These are phyloP conservation scores for Sordariomycetes sp. DNA, from an alignment of 2,329 filamentous ascomycete species.

Conservation along the genomic window DNA sequence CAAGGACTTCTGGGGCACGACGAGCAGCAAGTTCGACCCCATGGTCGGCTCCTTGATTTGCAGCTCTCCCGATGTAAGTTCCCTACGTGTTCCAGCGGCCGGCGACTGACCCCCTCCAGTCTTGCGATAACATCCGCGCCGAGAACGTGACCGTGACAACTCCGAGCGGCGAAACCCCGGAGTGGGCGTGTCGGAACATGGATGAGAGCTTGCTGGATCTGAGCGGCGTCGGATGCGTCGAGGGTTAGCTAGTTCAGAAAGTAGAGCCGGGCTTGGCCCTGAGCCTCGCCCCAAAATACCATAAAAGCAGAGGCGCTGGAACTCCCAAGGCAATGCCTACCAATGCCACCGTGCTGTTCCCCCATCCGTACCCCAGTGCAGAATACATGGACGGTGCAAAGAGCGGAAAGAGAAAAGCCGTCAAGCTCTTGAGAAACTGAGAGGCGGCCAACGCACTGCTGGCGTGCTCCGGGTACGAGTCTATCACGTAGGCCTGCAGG, in stretches of 20 bases:
- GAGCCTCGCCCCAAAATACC: slow-evolving; percentile 22
- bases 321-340: slow-evolving; percentile 22
- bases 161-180: too few relatives aligned
- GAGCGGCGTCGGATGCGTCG: too few relatives aligned
- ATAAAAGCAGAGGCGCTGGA: slow-evolving; percentile 28
- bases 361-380: slow-evolving; percentile 22
- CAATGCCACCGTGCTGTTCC: slow-evolving; percentile 24
- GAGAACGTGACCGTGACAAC: too few relatives aligned
- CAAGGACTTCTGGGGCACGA: slow-evolving; percentile 17
- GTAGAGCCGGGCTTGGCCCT: slow-evolving; percentile 3
- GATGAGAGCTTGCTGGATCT: too few relatives aligned
- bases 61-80: too few relatives aligned
- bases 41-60: too few relatives aligned
- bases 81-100: too few relatives aligned
- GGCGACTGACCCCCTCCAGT: too few relatives aligned
- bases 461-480: slow-evolving; percentile 35
- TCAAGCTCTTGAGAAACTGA: slow-evolving; percentile 32
- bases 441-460: slow-evolving; percentile 35
- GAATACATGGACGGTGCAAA: slow-evolving; percentile 30
- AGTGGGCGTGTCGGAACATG: too few relatives aligned
- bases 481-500: slow-evolving; percentile 29
- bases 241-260: too few relatives aligned
- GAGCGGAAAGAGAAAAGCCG: slow-evolving; percentile 36
- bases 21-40: too few relatives aligned
- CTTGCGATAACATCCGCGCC: too few relatives aligned